Evolutionary conservation across 139 green algal species (phyloP).

Genomic region (Chlamydomonas sphaeroides): DNA sequence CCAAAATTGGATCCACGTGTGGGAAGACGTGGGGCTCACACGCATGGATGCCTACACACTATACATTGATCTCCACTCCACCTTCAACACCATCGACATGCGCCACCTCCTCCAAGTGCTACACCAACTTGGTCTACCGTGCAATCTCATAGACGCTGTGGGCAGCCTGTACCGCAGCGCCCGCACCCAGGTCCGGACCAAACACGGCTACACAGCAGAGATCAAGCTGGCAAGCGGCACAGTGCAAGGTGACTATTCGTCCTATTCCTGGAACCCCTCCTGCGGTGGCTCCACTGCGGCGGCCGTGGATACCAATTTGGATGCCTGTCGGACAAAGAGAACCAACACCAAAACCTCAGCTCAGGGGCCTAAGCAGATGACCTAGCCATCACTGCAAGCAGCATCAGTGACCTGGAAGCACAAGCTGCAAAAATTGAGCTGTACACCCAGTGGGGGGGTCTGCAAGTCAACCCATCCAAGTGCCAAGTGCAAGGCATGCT

Average conservation of each 20-base stretch:
- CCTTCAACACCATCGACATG: not conserved
- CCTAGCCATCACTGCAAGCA: not conserved
- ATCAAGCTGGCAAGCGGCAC: not conserved
- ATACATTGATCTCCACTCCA: conserved; percentile 8
- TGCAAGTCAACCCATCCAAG: not conserved
- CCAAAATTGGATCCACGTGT: not conserved
- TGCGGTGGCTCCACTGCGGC: conserved; percentile 14
- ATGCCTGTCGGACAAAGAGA: not conserved
- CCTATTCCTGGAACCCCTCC: not conserved
- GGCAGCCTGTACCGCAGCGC: not conserved
- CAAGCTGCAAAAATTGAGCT: not conserved
- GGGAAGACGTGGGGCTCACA: not conserved
- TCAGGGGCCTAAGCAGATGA: not conserved
- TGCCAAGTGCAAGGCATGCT: not conserved
- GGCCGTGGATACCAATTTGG: conserved; percentile 1
- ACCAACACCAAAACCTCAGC: not conserved
- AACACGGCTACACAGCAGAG: not conserved
- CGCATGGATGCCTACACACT: not conserved
- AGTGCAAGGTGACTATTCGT: not conserved
- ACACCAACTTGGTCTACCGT: not conserved
- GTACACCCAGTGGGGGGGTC: not conserved
- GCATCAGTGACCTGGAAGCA: not conserved
- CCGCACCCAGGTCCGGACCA: not conserved
- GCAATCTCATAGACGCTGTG: not conserved
- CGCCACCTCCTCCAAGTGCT: not conserved